These are phyloP conservation scores for Dendrothele bispora DNA, from an alignment of 768 basidiomycete genomes.

Conservation along the genomic window DNA sequence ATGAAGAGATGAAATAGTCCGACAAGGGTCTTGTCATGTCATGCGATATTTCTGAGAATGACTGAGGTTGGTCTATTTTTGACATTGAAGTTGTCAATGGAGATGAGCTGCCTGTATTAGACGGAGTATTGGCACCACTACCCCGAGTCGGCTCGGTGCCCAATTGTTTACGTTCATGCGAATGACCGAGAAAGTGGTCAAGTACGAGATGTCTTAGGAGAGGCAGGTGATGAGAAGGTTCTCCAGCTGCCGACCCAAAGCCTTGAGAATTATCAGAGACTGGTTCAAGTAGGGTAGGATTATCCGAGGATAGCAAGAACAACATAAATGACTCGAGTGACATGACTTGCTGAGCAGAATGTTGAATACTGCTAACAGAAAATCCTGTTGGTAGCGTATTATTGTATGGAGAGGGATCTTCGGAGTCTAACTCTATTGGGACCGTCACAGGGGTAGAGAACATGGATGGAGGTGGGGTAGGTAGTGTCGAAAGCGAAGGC, in stretches of 20 bases:
- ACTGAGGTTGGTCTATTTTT: conserved; percentile 19
- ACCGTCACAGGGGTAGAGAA: neutral
- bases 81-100: conserved; percentile 44
- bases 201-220: neutral
- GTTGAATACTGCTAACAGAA: conserved; percentile 2
- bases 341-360: conserved; percentile 7
- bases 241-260: too few species aligned
- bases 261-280: neutral
- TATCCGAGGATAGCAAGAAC: conserved; percentile 6
- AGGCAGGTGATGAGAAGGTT: neutral
- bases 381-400: conserved; percentile 11
- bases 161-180: too few species aligned
- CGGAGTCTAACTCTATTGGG: neutral
- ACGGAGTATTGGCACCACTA: conserved; percentile 32
- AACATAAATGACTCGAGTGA: neutral
- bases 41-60: conserved; percentile 39
- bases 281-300: neutral
- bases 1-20: conserved; percentile 66
- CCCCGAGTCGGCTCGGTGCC: too few species aligned
- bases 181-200: neutral
- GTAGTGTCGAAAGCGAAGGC: neutral
- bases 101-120: conserved; percentile 52
- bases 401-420: neutral
- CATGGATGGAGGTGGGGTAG: neutral
- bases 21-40: conserved; percentile 89